Conservation (phyloP, 2,329 filamentous ascomycete species). For the Dothistroma septosporum region DNA sequence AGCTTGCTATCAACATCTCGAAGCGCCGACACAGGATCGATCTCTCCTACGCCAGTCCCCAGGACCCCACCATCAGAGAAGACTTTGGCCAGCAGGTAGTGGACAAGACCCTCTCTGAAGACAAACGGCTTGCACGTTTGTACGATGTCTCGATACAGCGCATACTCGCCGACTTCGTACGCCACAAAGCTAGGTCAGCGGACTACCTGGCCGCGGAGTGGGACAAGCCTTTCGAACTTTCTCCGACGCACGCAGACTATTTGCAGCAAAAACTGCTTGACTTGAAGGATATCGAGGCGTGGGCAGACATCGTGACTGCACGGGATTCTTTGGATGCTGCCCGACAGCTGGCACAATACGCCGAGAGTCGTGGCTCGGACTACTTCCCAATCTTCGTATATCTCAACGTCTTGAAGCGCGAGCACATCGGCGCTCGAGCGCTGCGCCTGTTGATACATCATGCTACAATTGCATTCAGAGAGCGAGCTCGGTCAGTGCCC, state of each 20-base stretch:
- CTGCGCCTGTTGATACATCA: conserved; percentile 40
- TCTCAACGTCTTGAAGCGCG: conserved; percentile 45
- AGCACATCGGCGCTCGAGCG: conserved; percentile 38
- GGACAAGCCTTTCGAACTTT: conserved; percentile 11
- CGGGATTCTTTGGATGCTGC: conserved; percentile 24
- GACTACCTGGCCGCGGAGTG: conserved; percentile 16
- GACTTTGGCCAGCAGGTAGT: too few species aligned
- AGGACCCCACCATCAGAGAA: not conserved
- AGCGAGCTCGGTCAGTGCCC: not conserved
- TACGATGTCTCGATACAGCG: conserved; percentile 10
- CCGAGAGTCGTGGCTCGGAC: conserved; percentile 19
- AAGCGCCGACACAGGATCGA: conserved; percentile 3
- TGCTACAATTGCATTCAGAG: conserved; percentile 6
- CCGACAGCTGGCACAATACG: conserved; percentile 11
- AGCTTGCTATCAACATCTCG: not conserved
- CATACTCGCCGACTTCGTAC: conserved; percentile 22
- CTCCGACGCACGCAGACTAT: conserved; percentile 8
- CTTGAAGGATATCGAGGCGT: conserved; percentile 24
- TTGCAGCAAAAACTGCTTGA: conserved; percentile 19
- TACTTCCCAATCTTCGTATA: conserved; percentile 45
- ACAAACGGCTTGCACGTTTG: not conserved
- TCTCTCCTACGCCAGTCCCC: conserved; percentile 10
- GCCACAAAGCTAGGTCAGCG: not conserved
- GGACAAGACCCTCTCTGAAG: not conserved
- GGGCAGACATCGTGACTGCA: conserved; percentile 24